Conservation (phyloP, 139 green algal genomes). For the Micractinium sp. region DNA sequence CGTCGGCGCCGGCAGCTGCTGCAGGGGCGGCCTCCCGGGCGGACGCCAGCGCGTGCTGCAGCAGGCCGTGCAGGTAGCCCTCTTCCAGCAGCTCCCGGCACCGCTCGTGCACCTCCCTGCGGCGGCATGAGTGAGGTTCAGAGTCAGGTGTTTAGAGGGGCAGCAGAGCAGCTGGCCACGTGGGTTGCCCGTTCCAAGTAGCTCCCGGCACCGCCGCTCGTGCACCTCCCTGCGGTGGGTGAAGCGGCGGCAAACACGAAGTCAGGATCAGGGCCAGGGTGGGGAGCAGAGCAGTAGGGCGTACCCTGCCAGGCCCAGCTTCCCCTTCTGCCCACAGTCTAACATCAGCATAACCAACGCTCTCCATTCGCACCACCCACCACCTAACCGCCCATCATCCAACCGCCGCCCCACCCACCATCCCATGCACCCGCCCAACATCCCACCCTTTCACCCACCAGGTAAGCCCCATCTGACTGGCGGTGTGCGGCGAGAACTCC, state of each 20-base stretch:
- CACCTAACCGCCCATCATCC: not conserved
- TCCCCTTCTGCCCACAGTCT: too few species aligned
- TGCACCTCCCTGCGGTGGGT: not conserved
- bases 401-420: not conserved
- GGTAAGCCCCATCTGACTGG: constrained; percentile 74
- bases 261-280: too few species aligned
- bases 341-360: not conserved
- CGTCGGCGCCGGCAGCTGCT: constrained; percentile 54
- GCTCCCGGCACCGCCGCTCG: not conserved
- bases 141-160: not conserved
- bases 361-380: too few species aligned
- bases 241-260: too few species aligned
- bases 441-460: constrained; percentile 45
- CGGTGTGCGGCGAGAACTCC: constrained; percentile 80
- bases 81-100: constrained; percentile 71
- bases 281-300: too few species aligned
- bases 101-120: constrained; percentile 75
- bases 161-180: not conserved
- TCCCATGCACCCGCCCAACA: not conserved
- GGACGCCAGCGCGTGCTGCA: constrained; percentile 59
- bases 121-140: not conserved
- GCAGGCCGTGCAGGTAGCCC: constrained; percentile 73
- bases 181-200: not conserved
- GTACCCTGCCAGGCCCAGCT: too few species aligned
- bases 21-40: constrained; percentile 37